Evolutionary conservation across 208 protist species (phyloP), one percentile per base, ranked within the genome.

Genomic region (Lotmaria passim): DNA sequence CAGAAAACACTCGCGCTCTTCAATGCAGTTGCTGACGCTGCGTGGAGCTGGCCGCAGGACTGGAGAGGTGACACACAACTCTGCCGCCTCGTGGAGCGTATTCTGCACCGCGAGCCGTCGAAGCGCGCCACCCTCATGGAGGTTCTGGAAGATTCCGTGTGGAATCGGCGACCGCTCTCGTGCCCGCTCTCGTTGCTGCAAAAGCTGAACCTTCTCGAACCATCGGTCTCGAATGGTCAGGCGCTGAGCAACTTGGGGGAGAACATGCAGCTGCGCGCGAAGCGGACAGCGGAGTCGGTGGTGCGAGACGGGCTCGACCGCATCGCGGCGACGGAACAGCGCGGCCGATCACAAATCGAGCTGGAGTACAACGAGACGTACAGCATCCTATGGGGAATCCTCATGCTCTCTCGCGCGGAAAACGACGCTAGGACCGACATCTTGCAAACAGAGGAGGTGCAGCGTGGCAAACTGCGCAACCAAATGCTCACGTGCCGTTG

Each of bases 101-200:
- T 92, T 46, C 78, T 96, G 10, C 69, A 85, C 59, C 66, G 55
- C 23, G 80, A 95, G 34, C 67, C 75, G 3, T 68, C 60, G 1
- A 51, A 78, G 56, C 81, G 92, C 39, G 79, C 86, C 19, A 86
- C 80, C 12, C 70, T 96, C 28, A 72, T 92, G 59, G 86, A 93
- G 33, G 69, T 96, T n/a, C 66, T 89, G 15, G 78, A 93, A 26
- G 75, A 91, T 67, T 83, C 86, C 14, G 78, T 95, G 14, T 96
- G 92, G 90, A 89, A 87, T 65, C 77, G 84, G 21, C 82, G 92
- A 14, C 92, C 92, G n/a, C 57, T 89, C 4, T 86, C 86, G 2
- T 95, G 89, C 62, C 90, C 92, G 28, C 67, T 92, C 28, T 85
- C 85, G 7, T 73, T 96, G 19, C 71, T 92, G 21, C 83, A 94